Evolutionary conservation across 2,329 filamentous ascomycete species (phyloP), one percentile per base, ranked within the genome.

Genomic region (Elsinoe ampelina): DNA sequence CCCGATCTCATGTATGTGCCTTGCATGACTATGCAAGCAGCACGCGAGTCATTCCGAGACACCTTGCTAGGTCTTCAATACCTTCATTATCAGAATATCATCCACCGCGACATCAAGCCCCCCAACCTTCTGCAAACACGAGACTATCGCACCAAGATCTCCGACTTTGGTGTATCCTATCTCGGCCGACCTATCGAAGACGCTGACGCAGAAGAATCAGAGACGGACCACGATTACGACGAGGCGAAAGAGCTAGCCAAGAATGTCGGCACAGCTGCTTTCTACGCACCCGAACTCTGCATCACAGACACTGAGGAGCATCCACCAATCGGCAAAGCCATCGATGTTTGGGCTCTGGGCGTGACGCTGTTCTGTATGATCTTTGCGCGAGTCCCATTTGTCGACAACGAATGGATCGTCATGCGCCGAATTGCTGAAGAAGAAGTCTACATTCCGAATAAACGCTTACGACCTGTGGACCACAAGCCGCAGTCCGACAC

Each of bases 91-190:
- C 75, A 78, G 61, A 73, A 74, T n/a, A 97, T 98, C 59, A 80
- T 98, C 17, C 93, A 98, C 52, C 62, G 68, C 10, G 68, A 71
- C 58, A 71, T 71, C 68, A 81, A 83, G 52, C 76, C 76, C 15
- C 91, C 92, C 36, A 97, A 97, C 68, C 78, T 98, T 5, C 77
- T 98, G 5, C 90, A 92, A 76, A 95, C 89, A 52, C 84, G 77
- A 64, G 86, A 90, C 61, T 84, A 91, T 63, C 84, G 86, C 12
- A 89, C 96, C 66, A 98, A 98, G 76, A 98, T 98, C 59, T 97
- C 93, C 4, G 93, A 98, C 67, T 98, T 98, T 74, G 93, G 93
- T 32, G 93, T 98, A 1, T 98, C 93, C 1, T 98, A 97, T 70
- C 89, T 98, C 61, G 93, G 93, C 26, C 84, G 89, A 52, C 89